Evolutionary conservation across 768 basidiomycete genomes (phyloP), one percentile per base, ranked within the genome.

Genomic region (Leccinum fibrillosum): DNA sequence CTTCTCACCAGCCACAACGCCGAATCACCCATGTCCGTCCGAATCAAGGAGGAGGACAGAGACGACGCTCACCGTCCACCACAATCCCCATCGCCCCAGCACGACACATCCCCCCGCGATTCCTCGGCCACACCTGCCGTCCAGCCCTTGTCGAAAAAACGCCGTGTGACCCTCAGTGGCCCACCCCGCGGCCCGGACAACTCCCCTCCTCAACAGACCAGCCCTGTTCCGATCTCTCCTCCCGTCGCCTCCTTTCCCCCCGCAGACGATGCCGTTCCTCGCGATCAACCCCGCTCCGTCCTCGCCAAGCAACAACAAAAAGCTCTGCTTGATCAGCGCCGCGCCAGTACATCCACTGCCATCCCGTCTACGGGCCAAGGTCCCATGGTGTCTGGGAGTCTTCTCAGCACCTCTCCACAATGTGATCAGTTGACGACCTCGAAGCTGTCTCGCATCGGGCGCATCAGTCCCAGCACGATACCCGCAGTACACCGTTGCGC

Each of bases 251-350:
- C 85, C 25, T 80, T 86, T 63, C 76, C 82, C 37, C 75, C 84
- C 61, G 76, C 76, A 56, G 86, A 89, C 69, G 84, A 88, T 63
- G 78, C 83, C 1, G 66, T 72, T 32, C 79, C 85, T 45, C 79
- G 61, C 55, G 55, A 62, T 35, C 61, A 62, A 19, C 48, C 53
- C 6, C 62, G 86, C 67, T 82, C 84, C 19, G 82, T 82, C 75
- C 77, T 86, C 58, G 72, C 83, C 51, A 89, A 88, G 66, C 86
- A 86, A 69, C 85, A 85, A 63, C 89, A 87, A 71, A 85, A 89
- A 71, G 81, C 84, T 49, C 74, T 86, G 56, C 83, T 86, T 55
- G 86, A 90, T 69, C 86, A 87, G 72, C 81, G 87, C 51, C 75
- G 89, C 62, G 86, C 81, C 10, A 86, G 86, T 67, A 73, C 78